phyloP scores from a whole-genome alignment of 2,329 filamentous ascomycete species.

The Fusarium circinatum region DNA sequence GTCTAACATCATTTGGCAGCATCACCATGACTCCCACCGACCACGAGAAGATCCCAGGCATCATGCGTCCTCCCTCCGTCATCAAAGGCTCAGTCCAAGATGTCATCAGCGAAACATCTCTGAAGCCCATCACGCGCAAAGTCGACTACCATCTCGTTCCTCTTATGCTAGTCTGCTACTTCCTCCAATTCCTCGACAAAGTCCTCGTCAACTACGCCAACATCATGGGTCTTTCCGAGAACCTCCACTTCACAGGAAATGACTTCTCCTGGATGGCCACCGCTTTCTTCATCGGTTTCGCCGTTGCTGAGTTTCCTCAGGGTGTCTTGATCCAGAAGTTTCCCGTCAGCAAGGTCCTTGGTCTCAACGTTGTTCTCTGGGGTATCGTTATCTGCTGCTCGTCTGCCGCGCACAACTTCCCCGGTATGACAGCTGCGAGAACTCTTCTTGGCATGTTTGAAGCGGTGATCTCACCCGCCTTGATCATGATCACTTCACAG shows the following conservation, averaged over 20 bases:
- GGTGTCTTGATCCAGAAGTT: constrained; percentile 8
- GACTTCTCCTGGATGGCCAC: constrained; percentile 17
- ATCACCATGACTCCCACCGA: not conserved
- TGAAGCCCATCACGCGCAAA: constrained; percentile 4
- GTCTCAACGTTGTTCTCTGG: constrained; percentile 10
- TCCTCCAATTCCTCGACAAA: constrained; percentile 14
- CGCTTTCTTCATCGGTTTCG: constrained; percentile 9
- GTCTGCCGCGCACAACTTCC: not conserved
- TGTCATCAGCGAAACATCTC: not conserved
- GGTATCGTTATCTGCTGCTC: constrained; percentile 7
- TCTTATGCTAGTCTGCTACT: constrained; percentile 9
- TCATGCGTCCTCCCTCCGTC: not conserved
- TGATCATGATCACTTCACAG: constrained; percentile 11
- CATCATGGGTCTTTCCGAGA: constrained; percentile 10
- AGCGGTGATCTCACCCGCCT: not conserved
- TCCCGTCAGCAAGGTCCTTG: not conserved
- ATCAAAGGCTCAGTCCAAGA: constrained; percentile 2
- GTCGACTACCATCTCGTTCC: constrained; percentile 16
- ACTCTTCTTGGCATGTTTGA: constrained; percentile 19
- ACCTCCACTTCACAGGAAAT: constrained; percentile 2
- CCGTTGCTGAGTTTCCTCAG: constrained; percentile 2
- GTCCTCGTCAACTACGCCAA: constrained; percentile 14
- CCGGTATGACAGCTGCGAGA: constrained; percentile 5
- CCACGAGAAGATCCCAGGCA: not conserved
- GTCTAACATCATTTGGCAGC: not conserved